Evolutionary conservation across 1,284 basidiomycete genomes (phyloP), one percentile per base, ranked within the genome.

Genomic region (Sporisorium scitamineum): DNA sequence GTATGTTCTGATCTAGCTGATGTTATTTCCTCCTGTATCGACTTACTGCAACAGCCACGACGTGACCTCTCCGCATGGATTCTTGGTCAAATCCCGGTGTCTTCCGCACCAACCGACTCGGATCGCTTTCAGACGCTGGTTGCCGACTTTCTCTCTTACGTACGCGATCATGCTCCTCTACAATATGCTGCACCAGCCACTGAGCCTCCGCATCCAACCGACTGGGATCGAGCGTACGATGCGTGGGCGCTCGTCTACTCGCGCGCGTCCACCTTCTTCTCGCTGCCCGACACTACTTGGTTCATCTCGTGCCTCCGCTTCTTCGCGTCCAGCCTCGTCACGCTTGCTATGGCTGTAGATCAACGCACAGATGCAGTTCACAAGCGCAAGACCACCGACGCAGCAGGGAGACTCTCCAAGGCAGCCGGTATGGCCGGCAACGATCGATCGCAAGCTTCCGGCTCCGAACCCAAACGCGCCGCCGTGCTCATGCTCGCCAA

Each of bases 401-500:
- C 83, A 18, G 83, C 83, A 13, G 75, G 80, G 5, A 71, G 81
- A 11, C 73, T 85, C 41, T 81, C 80, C 31, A 82, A 83, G 47
- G 70, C 80, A 24, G 83, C 80, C 6, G 80, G 83, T 18, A 69
- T 83, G 53, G 79, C 82, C 2, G 83, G 81, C 9, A 84, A 83
- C 61, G 84, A 85, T 68, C 78, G 84, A 16, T 78, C 80, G 1
- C 71, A 78, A 24, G 60, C 66, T 16, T 60, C 58, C 0, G 79
- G 79, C 14, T 51, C 61, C 14, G 72, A 81, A 18, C 84, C 84
- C 8, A 84, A 83, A 52, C 76, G 84, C 14, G 68, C 72, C 6
- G 82, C 82, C 14, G 83, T 80, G 2, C 70, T 85, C 27, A 80
- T 78, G 73, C 73, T 84, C 13, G 83, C 81, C 42, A 84, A 84